These are phyloP conservation scores for Aspergillus fischeri DNA, from an alignment of 2,329 filamentous ascomycete genomes.

Conservation along the genomic window DNA sequence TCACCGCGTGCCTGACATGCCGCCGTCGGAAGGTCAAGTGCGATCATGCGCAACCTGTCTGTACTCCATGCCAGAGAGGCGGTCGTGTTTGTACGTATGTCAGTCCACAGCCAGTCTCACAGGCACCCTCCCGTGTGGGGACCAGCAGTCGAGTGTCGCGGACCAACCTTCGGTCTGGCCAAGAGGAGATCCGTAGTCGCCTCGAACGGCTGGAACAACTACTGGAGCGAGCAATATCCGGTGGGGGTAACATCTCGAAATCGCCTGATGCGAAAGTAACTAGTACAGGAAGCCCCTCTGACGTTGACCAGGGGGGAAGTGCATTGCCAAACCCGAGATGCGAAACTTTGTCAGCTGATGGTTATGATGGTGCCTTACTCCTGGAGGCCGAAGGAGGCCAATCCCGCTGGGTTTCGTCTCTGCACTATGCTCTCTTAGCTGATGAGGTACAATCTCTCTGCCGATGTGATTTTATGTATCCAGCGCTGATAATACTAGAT, in stretches of 20 bases:
- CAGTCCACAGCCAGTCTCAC: neutral
- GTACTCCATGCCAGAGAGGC: conserved; percentile 1
- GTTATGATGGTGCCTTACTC: conserved; percentile 9
- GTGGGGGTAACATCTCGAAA: neutral
- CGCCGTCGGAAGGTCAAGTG: conserved; percentile 9
- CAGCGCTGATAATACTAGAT: conserved; percentile 2
- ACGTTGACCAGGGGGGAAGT: too few species aligned
- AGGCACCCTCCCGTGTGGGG: neutral
- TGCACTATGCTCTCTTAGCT: conserved; percentile 10
- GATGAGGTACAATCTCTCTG: conserved; percentile 6
- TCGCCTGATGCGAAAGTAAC: neutral
- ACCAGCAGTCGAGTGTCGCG: neutral
- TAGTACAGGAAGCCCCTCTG: too few species aligned
- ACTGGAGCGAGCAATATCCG: conserved; percentile 5
- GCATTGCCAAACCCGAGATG: neutral
- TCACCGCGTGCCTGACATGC: conserved; percentile 4
- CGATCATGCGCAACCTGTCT: conserved; percentile 1
- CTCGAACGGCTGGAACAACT: conserved; percentile 7
- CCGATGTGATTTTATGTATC: neutral
- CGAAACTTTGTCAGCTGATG: conserved; percentile 5
- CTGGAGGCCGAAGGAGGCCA: conserved; percentile 5
- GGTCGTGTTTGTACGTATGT: neutral
- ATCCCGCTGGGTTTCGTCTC: conserved; percentile 10
- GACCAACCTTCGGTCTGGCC: conserved; percentile 1
- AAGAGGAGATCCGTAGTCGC: conserved; percentile 6